Base-by-base conservation (phyloP, 805 yeast genomes). In the Candida andamanensis region DNA sequence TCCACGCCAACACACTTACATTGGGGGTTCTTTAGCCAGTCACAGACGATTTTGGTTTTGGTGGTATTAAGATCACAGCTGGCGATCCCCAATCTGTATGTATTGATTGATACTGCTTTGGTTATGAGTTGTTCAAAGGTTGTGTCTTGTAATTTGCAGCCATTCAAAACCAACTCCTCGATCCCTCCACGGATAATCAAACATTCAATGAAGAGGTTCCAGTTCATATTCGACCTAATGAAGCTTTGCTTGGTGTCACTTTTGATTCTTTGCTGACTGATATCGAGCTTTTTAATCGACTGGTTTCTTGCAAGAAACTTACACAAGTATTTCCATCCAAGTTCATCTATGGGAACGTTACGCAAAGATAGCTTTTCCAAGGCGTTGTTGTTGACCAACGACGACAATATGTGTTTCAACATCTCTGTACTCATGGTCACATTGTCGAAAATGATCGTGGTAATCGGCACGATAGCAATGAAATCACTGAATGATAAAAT, bases 121-220 rank as follows among this genome's bases (percentile, higher is more conserved):
- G 52, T 52, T 15, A 74, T 58, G 27, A 74, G 54, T 6, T 54
- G 50, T 21, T 52, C 45, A 39, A 73, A 73, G 21, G 56, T 62
- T 3, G 50, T 53, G 37, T 67, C 69, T 2, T 62, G 47, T 26
- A 74, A 47, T 40, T 69, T 68, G 46, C 78, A 74, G 1, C 80
- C 80, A 41, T 74, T 73, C 30, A 74, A 64, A 11, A 74, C 80
- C 35, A 74, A 57, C 42, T 74, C 80, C 46, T 72, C 78, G 20
- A 74, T 62, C 0, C 80, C 80, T 5, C 75, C 74, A 35, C 77
- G 52, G 11, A 45, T 11, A 1, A 54, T 47, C n/a, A 74, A 34
- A 1, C 73, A 42, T 17, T 62, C 54, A 18, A 66, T 63, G 40
- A 74, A 67, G 27, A 73, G 40, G 27, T 63, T 58, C 80, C 80